Evolutionary conservation across 2,329 filamentous ascomycete species (phyloP).

Genomic region (Ascochyta viciae-villosae): DNA sequence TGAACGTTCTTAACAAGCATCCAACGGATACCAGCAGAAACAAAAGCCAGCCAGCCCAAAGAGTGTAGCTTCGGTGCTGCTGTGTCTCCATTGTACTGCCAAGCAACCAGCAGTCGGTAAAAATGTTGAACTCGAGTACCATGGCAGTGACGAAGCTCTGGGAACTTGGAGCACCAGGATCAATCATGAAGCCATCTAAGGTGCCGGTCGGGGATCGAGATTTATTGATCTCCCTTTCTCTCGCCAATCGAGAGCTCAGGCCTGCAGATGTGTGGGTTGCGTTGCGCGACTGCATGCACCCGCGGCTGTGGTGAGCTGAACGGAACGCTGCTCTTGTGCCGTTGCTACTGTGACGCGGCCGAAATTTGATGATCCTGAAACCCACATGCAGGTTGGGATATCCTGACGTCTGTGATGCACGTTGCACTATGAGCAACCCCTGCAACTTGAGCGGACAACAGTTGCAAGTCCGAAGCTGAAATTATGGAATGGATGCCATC

Average conservation of each 20-base stretch:
- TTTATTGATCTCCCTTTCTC: slow-evolving; percentile 16
- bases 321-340: slow-evolving; percentile 6
- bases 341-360: slow-evolving; percentile 2
- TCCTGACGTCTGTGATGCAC: slow-evolving; percentile 1
- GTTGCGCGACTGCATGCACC: slow-evolving; percentile 12
- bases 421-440: not conserved
- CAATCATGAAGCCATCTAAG: slow-evolving; percentile 12
- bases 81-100: not conserved
- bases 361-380: slow-evolving; percentile 1
- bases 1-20: slow-evolving; percentile 5
- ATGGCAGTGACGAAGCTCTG: not conserved
- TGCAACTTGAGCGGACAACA: not conserved
- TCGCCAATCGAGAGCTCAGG: slow-evolving; percentile 34
- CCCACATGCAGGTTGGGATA: not conserved
- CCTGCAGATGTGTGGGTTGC: slow-evolving; percentile 3
- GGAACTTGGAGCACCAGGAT: not conserved
- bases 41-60: not conserved
- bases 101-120: not conserved
- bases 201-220: slow-evolving; percentile 21
- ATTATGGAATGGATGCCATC: not conserved
- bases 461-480: not conserved
- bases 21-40: slow-evolving; percentile 6
- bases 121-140: not conserved
- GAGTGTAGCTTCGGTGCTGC: not conserved
- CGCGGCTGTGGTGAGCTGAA: slow-evolving; percentile 27